Evolutionary conservation across 306 rosid species (phyloP).

Genomic region (Mucuna pruriens): DNA sequence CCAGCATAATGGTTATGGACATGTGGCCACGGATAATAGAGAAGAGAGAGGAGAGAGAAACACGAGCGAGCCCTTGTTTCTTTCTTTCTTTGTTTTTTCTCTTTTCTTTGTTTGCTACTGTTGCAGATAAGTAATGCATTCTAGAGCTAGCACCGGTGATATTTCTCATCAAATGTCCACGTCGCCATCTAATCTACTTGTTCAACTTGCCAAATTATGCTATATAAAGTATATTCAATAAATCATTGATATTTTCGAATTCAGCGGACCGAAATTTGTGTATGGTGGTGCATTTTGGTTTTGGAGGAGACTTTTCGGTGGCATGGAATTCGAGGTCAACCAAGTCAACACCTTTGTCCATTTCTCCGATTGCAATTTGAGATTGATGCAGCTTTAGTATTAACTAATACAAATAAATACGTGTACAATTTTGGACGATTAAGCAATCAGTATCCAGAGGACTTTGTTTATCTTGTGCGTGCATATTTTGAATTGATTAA

Average conservation of each 20-base stretch:
- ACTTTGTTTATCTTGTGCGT: background rate
- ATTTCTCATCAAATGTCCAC: constrained; percentile 43
- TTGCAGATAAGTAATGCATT: constrained; percentile 49
- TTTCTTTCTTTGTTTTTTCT: background rate
- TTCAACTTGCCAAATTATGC: constrained; percentile 36
- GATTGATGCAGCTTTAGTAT: background rate
- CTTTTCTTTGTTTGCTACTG: constrained; percentile 40
- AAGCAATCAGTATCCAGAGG: background rate
- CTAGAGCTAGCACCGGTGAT: background rate
- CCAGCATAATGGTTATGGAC: constrained; percentile 21
- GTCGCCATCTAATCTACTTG: background rate
- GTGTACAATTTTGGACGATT: background rate
- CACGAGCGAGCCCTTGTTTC: background rate
- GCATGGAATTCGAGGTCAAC: constrained; percentile 55
- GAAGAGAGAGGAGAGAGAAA: background rate
- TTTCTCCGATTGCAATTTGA: background rate
- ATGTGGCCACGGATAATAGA: background rate
- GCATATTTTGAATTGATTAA: background rate
- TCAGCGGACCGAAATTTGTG: background rate
- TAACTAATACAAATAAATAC: background rate
- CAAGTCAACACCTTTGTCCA: constrained; percentile 40
- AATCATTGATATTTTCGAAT: background rate
- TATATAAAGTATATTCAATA: background rate
- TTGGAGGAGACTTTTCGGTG: constrained; percentile 32
- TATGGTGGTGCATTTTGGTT: background rate